Percentiles rank a stretch among this genome's conserved stretches.
These are phyloP conservation scores for Sporothrix globosa DNA, from an alignment of 2,329 filamentous ascomycete species.

Conservation along the genomic window DNA sequence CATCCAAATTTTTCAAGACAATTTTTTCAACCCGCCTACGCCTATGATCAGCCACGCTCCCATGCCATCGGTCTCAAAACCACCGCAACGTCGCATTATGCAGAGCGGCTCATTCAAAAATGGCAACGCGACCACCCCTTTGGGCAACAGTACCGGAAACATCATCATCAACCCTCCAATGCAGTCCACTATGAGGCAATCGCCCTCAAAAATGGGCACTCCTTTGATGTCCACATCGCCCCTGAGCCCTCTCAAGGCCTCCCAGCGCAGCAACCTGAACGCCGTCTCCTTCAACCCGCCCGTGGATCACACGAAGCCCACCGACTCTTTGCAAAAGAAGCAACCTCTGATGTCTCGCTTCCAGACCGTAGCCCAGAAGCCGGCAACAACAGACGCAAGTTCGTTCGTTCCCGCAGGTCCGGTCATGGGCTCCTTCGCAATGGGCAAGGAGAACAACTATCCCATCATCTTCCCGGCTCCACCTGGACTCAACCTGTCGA, in stretches of 20 bases:
- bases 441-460: constrained; percentile 61
- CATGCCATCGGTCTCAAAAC: constrained; percentile 57
- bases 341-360: constrained; percentile 61
- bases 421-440: constrained; percentile 41
- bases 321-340: constrained; percentile 72
- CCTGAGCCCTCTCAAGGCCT: constrained; percentile 60
- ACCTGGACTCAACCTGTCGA: constrained; percentile 52
- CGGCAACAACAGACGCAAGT: constrained; percentile 44
- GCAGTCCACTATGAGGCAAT: constrained; percentile 59
- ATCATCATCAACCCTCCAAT: constrained; percentile 62
- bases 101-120: constrained; percentile 13
- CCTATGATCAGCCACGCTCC: constrained; percentile 60
- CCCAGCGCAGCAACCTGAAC: constrained; percentile 64
- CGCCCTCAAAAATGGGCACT: constrained; percentile 66
- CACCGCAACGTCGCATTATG: constrained; percentile 52
- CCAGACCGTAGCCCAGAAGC: constrained; percentile 60
- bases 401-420: not conserved
- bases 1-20: constrained; percentile 58
- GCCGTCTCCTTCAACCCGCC: constrained; percentile 70
- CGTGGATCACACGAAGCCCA: constrained; percentile 54
- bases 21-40: constrained; percentile 51
- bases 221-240: constrained; percentile 61
- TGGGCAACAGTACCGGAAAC: constrained; percentile 44
- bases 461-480: constrained; percentile 56
- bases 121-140: constrained; percentile 59